Evolutionary conservation across 2,329 filamentous ascomycete species (phyloP).

Genomic region (Diplodia sapinea): DNA sequence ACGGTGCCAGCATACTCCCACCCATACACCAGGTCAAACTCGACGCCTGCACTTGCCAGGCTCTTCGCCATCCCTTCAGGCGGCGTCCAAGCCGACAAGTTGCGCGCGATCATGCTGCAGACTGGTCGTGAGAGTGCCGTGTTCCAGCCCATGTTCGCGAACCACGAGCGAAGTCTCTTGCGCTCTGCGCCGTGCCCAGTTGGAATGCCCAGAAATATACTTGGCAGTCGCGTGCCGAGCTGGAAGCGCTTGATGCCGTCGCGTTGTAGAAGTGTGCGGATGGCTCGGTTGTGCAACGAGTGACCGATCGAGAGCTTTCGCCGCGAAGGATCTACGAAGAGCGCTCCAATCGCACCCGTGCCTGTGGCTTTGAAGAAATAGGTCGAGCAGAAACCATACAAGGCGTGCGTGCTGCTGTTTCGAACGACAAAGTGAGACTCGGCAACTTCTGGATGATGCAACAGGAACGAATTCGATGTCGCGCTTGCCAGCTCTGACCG

Average conservation of each 20-base stretch:
- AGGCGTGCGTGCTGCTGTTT: slow-evolving; percentile 86
- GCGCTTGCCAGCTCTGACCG: slow-evolving; percentile 72
- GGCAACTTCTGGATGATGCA: slow-evolving; percentile 72
- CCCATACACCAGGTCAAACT: slow-evolving; percentile 84
- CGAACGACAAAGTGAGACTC: slow-evolving; percentile 91
- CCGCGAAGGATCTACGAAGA: slow-evolving; percentile 88
- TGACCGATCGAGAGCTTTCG: slow-evolving; percentile 89
- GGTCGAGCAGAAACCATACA: slow-evolving; percentile 92
- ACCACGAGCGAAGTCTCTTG: slow-evolving; percentile 75
- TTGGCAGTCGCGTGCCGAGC: slow-evolving; percentile 79
- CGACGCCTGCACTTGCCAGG: slow-evolving; percentile 73
- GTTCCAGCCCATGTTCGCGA: slow-evolving; percentile 89
- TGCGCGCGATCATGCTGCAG: slow-evolving; percentile 75
- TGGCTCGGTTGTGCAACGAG: slow-evolving; percentile 83
- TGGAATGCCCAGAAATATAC: slow-evolving; percentile 86
- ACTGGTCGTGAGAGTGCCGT: slow-evolving; percentile 66
- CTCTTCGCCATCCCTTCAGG: slow-evolving; percentile 78
- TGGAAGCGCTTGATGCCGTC: slow-evolving; percentile 79
- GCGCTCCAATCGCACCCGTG: slow-evolving; percentile 77
- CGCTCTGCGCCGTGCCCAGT: slow-evolving; percentile 66
- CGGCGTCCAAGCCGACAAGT: slow-evolving; percentile 73
- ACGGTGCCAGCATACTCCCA: slow-evolving; percentile 76
- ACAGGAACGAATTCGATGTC: slow-evolving; percentile 75
- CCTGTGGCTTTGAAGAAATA: slow-evolving; percentile 75
- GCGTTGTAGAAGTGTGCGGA: slow-evolving; percentile 74